phyloP scores from a whole-genome alignment of 2,329 filamentous ascomycete genomes.

The Exophiala xenobiotica region DNA sequence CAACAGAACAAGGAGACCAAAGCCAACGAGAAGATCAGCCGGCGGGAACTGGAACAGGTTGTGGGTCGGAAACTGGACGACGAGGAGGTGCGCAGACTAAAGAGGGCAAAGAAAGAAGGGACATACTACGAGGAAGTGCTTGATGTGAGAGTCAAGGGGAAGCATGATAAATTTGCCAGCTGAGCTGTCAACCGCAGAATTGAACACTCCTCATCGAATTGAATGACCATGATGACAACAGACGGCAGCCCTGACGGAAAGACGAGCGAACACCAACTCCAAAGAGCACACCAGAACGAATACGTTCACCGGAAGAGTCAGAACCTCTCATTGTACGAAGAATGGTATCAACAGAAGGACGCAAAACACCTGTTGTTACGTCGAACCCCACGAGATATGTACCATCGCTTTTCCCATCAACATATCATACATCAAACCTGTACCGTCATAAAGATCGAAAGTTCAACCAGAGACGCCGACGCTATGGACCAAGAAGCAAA shows the following conservation, averaged over 20 bases:
- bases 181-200: constrained; percentile 6
- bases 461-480: constrained; percentile 10
- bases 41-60: constrained; percentile 78
- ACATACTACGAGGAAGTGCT: constrained; percentile 85
- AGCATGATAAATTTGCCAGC: constrained; percentile 77
- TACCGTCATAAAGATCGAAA: not conserved
- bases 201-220: too few species aligned
- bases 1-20: constrained; percentile 80
- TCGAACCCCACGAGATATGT: not conserved
- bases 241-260: too few species aligned
- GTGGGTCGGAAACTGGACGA: constrained; percentile 76
- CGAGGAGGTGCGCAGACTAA: constrained; percentile 79
- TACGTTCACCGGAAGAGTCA: too few species aligned
- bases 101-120: constrained; percentile 79
- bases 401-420: constrained; percentile 5
- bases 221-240: too few species aligned
- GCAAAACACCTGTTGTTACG: not conserved
- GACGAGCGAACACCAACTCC: too few species aligned
- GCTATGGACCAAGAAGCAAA: constrained; percentile 17
- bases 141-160: constrained; percentile 84
- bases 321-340: too few species aligned
- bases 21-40: constrained; percentile 78
- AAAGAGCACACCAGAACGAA: not conserved
- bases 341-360: not conserved
- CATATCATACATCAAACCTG: constrained; percentile 10